A percentile compares a stretch with the other conserved stretches of the same genome.
These are phyloP conservation scores for Globisporangium paddicum DNA, from an alignment of 352 stramenopile species.

Conservation along the genomic window DNA sequence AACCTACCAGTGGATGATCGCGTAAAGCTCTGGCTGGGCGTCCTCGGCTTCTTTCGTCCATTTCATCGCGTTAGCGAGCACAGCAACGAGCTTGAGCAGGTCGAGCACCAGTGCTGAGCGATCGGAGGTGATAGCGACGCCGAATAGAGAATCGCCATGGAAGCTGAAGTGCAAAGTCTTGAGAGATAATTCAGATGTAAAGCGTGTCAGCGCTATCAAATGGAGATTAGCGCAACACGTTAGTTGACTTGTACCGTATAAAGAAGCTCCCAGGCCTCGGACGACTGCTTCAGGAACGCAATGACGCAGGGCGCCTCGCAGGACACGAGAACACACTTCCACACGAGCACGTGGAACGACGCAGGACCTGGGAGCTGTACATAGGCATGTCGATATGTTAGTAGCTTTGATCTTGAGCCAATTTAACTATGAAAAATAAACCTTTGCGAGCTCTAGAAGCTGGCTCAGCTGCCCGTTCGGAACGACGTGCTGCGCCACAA, in stretches of 20 bases:
- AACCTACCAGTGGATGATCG: slow-evolving; percentile 20
- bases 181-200: neutral
- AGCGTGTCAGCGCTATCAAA: neutral
- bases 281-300: slow-evolving; percentile 21
- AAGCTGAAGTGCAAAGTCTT: slow-evolving; percentile 49
- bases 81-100: slow-evolving; percentile 50
- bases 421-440: neutral
- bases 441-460: slow-evolving; percentile 25
- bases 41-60: slow-evolving; percentile 34
- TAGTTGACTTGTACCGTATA: slow-evolving; percentile 23
- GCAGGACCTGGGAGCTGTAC: slow-evolving; percentile 15
- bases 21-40: slow-evolving; percentile 21
- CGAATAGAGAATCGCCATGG: slow-evolving; percentile 7
- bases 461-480: slow-evolving; percentile 17
- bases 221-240: too few relatives aligned
- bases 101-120: slow-evolving; percentile 38
- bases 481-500: slow-evolving; percentile 32
- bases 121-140: slow-evolving; percentile 14
- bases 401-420: too few relatives aligned
- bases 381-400: neutral
- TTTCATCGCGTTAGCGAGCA: slow-evolving; percentile 51
- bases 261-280: slow-evolving; percentile 37
- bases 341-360: slow-evolving; percentile 48
- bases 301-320: slow-evolving; percentile 36
- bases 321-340: slow-evolving; percentile 50